These are phyloP conservation scores for Prasinococcaceae sp. DNA, from an alignment of 139 green algal genomes.

Conservation along the genomic window DNA sequence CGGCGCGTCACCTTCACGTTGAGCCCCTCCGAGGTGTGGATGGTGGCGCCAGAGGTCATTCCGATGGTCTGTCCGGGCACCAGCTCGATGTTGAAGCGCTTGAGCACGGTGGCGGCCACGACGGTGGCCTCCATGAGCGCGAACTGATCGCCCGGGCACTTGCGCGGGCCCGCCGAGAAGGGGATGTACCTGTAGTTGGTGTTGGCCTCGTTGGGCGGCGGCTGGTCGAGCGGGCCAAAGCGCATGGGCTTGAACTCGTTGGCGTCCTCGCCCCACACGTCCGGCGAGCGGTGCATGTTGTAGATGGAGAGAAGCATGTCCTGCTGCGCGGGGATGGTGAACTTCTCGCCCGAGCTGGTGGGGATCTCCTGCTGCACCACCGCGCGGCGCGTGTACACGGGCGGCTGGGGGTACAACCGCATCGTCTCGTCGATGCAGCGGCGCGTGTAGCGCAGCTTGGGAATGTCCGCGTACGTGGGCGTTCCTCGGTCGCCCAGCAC, in stretches of 20 bases:
- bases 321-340: conserved; percentile 53
- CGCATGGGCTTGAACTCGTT: conserved; percentile 81
- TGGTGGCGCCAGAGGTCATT: conserved; percentile 82
- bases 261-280: conserved; percentile 55
- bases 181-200: conserved; percentile 88
- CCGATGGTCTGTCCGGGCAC: conserved; percentile 61
- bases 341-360: conserved; percentile 12
- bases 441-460: conserved; percentile 67
- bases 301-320: conserved; percentile 96
- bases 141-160: conserved; percentile 96
- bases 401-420: conserved; percentile 95
- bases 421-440: conserved; percentile 92
- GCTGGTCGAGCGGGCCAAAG: conserved; percentile 72
- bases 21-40: too few relatives aligned
- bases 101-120: conserved; percentile 61
- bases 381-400: conserved; percentile 35
- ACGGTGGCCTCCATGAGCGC: conserved; percentile 55
- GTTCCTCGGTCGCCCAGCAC: conserved; percentile 48
- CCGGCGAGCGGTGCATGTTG: conserved; percentile 83
- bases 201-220: conserved; percentile 85
- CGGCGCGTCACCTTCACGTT: too few relatives aligned
- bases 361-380: conserved; percentile 10
- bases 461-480: conserved; percentile 51
- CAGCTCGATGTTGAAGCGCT: conserved; percentile 59
- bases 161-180: conserved; percentile 77